phyloP scores from a whole-genome alignment of 2,329 filamentous ascomycete species.

The Monosporascus sp. region DNA sequence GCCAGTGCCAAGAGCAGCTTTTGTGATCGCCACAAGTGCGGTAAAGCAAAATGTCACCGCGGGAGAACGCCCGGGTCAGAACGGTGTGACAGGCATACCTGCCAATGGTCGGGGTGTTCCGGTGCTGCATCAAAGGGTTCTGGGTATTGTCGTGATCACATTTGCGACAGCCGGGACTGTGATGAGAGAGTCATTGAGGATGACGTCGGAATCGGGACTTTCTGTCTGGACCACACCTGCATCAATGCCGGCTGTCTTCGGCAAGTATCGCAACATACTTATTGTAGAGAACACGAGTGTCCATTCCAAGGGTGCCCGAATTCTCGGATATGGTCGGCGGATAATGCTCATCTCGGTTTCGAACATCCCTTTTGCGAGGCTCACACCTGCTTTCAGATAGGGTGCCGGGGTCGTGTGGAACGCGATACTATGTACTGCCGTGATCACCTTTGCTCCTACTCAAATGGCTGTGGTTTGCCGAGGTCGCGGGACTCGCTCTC shows the following conservation, averaged over 20 bases:
- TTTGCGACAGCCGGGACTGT: conserved; percentile 7
- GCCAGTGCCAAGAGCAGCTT: conserved; percentile 4
- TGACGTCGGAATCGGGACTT: conserved; percentile 1
- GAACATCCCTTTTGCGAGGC: conserved; percentile 10
- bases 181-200: conserved; percentile 1
- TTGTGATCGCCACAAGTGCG: conserved; percentile 13
- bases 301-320: conserved; percentile 8
- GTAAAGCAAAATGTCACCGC: conserved; percentile 5
- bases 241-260: conserved; percentile 5
- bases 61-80: conserved; percentile 4
- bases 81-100: conserved; percentile 9
- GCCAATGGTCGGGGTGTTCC: conserved; percentile 6
- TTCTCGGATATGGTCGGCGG: conserved; percentile 7
- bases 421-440: conserved; percentile 10
- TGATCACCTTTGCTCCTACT: conserved; percentile 9
- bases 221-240: conserved; percentile 8
- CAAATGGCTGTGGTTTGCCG: conserved; percentile 5
- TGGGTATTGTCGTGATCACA: conserved; percentile 11
- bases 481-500: conserved; percentile 3
- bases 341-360: conserved; percentile 1
- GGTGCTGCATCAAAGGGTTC: conserved; percentile 6
- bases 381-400: conserved; percentile 8
- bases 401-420: conserved; percentile 4
- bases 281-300: conserved; percentile 10
- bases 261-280: conserved; percentile 1